Percentiles rank a stretch among this genome's conserved stretches.
phyloP scores from a whole-genome alignment of 1,284 basidiomycete genomes.

The Cystobasidium sp. region DNA sequence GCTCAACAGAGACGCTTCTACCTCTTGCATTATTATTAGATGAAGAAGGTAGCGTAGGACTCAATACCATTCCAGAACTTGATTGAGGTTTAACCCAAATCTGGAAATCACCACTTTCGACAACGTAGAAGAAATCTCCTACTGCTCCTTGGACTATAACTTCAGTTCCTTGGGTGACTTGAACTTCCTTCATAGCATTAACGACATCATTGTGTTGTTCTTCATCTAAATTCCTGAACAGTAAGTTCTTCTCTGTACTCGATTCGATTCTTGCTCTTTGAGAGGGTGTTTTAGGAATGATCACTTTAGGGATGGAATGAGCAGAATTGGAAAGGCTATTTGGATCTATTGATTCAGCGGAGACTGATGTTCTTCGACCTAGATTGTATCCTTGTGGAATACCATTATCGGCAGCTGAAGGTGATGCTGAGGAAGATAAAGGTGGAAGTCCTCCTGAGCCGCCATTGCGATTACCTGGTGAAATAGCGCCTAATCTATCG shows the following conservation, averaged over 20 bases:
- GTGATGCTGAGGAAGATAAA: neutral
- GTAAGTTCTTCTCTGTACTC: slow-evolving; percentile 85
- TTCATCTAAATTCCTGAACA: slow-evolving; percentile 95
- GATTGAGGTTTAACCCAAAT: slow-evolving; percentile 69
- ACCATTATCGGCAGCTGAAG: slow-evolving; percentile 58
- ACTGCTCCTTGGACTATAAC: slow-evolving; percentile 96
- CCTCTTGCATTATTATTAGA: neutral
- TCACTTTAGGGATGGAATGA: slow-evolving; percentile 58
- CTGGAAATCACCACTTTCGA: slow-evolving; percentile 85
- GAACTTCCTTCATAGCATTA: slow-evolving; percentile 92
- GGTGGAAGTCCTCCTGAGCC: slow-evolving; percentile 60
- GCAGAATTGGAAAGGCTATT: slow-evolving; percentile 61
- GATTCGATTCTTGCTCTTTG: slow-evolving; percentile 85
- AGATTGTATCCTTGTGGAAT: slow-evolving; percentile 67
- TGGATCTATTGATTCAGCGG: slow-evolving; percentile 93
- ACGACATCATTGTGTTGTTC: slow-evolving; percentile 92
- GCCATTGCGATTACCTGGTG: slow-evolving; percentile 30
- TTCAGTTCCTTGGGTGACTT: slow-evolving; percentile 72
- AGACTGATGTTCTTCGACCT: slow-evolving; percentile 89
- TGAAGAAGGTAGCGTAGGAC: slow-evolving; percentile 24
- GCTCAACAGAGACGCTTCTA: slow-evolving; percentile 33
- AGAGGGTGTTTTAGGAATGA: slow-evolving; percentile 79
- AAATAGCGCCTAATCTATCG: slow-evolving; percentile 59
- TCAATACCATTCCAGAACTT: slow-evolving; percentile 56
- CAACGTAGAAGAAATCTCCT: slow-evolving; percentile 97